Evolutionary conservation across 495 filamentous ascomycete species (phyloP), one percentile per base, ranked within the genome.

Genomic region (Trichocladium antarcticum): DNA sequence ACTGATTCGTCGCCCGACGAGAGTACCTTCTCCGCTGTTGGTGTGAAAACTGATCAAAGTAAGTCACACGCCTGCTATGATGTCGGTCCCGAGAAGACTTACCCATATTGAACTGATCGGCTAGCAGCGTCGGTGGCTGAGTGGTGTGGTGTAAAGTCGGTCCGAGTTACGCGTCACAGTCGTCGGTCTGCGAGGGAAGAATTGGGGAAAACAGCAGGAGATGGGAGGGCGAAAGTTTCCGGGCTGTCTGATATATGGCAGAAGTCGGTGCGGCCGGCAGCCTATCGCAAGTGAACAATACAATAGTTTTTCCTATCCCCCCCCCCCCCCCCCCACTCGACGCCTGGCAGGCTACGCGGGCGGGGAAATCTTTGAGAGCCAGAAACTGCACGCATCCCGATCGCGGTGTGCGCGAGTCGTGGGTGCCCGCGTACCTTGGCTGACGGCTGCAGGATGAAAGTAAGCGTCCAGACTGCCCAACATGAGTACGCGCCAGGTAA

Each of bases 21-120:
- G 29, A 31, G 17, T 11, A 42, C 19, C 29, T 48, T 47, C 39
- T 51, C 55, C 5, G 27, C 47, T 50, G 40, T 28, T 19, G 29
- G 16, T 19, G 37, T 17, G 37, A 38, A 1, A 9, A 21, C 4
- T 5, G 5, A 11, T 32, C 4, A 10, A 11, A 32, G 31, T 32
- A 10, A 32, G 31, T 11, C 31, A 32, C 31, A 10, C 10, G 27
- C 10, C 5, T 10, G 7, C 12, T 32, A 6, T 32, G 31, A 5
- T 11, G 31, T 14, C 2, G 31, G 12, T 14, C 10, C 5, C 5
- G 27, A 29, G 27, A 10, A 29, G 31, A 32, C 31, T 32, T 32
- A 32, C 31, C 31, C 31, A 32, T 32, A 10, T 32, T 11, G 31
- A 32, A 10, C 31, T 11, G 31, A 11, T 32, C 31, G 10, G 9